Percentiles rank a stretch among this genome's conserved stretches.
These are phyloP conservation scores for Elongisporangium undulatum DNA, from an alignment of 352 stramenopile genomes.

Conservation along the genomic window DNA sequence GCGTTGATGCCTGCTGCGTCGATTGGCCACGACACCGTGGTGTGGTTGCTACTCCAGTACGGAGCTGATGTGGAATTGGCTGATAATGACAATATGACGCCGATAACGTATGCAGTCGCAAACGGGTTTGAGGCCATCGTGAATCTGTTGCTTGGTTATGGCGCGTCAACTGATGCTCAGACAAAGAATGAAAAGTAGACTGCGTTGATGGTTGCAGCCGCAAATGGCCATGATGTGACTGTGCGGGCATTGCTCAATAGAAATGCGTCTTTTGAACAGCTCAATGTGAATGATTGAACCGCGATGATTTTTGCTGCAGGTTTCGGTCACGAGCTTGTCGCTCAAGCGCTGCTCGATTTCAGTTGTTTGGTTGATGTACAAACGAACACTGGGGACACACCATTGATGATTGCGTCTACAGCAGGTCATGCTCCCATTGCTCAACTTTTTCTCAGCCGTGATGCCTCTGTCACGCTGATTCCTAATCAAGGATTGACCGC, in stretches of 20 bases:
- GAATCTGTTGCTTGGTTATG: background rate
- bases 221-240: background rate
- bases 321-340: background rate
- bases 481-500: background rate
- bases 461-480: background rate
- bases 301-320: background rate
- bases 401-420: background rate
- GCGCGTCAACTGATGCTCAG: background rate
- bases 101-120: background rate
- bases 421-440: background rate
- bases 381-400: background rate
- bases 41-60: background rate
- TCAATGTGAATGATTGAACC: background rate
- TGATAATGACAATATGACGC: background rate
- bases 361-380: background rate
- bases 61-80: background rate
- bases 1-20: background rate
- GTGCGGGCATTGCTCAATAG: background rate
- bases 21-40: background rate
- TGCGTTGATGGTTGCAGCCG: background rate
- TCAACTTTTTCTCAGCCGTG: background rate
- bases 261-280: background rate
- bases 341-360: background rate
- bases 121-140: background rate
- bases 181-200: background rate